Percentiles rank a stretch among this genome's conserved stretches.
phyloP scores from a whole-genome alignment of 2,329 filamentous ascomycete species.

The Stagonosporopsis cucurbitacearum region DNA sequence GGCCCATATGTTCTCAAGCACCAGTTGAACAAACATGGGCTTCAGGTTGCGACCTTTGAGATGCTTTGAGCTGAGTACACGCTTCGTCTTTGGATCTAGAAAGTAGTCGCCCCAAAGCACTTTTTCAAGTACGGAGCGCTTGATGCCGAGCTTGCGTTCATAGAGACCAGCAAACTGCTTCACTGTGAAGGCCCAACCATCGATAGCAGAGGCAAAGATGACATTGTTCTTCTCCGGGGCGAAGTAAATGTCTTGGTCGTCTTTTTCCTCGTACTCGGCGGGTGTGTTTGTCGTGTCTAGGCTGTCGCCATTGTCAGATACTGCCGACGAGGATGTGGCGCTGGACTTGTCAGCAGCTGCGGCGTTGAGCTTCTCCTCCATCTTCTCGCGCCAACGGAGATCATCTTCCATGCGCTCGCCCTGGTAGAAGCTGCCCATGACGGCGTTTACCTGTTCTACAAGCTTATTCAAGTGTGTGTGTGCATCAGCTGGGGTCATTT shows the following conservation, averaged over 20 bases:
- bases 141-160: constrained; percentile 96
- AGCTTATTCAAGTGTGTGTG: constrained; percentile 88
- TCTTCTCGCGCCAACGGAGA: constrained; percentile 89
- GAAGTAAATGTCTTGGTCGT: constrained; percentile 98
- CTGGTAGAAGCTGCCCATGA: constrained; percentile 96
- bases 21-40: constrained; percentile 96
- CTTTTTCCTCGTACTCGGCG: constrained; percentile 80
- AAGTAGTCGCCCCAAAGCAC: constrained; percentile 98
- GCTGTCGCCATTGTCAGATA: constrained; percentile 62
- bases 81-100: constrained; percentile 94
- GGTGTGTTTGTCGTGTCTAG: constrained; percentile 56
- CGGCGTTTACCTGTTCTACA: constrained; percentile 94
- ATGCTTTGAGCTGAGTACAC: constrained; percentile 88
- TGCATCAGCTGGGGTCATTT: constrained; percentile 89
- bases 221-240: constrained; percentile 98
- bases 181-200: constrained; percentile 99
- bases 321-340: constrained; percentile 52
- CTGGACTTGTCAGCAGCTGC: constrained; percentile 70
- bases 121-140: constrained; percentile 84
- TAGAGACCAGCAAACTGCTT: constrained; percentile 92
- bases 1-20: constrained; percentile 95
- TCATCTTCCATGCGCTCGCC: constrained; percentile 99
- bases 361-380: constrained; percentile 83
- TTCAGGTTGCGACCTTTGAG: constrained; percentile 90
- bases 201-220: constrained; percentile 96